These are phyloP conservation scores for Akanthomyces muscarius DNA, from an alignment of 2,329 filamentous ascomycete species.

Conservation along the genomic window DNA sequence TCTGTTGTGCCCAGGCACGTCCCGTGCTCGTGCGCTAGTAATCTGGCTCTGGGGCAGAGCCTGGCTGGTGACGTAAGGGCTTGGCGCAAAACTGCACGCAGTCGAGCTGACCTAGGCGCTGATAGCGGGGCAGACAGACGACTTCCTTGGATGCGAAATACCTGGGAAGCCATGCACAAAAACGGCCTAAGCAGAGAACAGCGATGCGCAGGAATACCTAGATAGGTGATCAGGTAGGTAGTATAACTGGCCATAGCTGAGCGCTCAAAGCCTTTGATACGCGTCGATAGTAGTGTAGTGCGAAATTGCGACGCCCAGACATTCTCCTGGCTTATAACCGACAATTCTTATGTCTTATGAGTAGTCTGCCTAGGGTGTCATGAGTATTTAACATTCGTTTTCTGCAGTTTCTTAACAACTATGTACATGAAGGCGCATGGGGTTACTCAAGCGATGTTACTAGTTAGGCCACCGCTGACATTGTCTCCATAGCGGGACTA, in stretches of 20 bases:
- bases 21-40: conserved; percentile 17
- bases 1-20: conserved; percentile 17
- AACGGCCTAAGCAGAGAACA: not conserved
- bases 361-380: not conserved
- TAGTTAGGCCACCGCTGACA: not conserved
- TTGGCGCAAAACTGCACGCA: conserved; percentile 1
- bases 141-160: not conserved
- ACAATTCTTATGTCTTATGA: not conserved
- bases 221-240: not conserved
- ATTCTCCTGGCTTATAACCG: not conserved
- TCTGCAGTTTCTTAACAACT: not conserved
- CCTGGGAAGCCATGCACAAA: not conserved
- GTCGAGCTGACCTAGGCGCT: not conserved
- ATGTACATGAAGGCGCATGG: not conserved
- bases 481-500: conserved; percentile 25
- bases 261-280: too few species aligned
- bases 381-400: not conserved
- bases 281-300: too few species aligned
- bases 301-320: not conserved
- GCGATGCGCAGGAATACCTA: not conserved
- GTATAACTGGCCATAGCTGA: not conserved
- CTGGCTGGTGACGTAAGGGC: conserved; percentile 18
- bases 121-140: not conserved
- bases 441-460: not conserved
- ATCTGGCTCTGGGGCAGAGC: conserved; percentile 1